phyloP scores from a whole-genome alignment of 2,329 filamentous ascomycete genomes.

The Kalmusia sp. region DNA sequence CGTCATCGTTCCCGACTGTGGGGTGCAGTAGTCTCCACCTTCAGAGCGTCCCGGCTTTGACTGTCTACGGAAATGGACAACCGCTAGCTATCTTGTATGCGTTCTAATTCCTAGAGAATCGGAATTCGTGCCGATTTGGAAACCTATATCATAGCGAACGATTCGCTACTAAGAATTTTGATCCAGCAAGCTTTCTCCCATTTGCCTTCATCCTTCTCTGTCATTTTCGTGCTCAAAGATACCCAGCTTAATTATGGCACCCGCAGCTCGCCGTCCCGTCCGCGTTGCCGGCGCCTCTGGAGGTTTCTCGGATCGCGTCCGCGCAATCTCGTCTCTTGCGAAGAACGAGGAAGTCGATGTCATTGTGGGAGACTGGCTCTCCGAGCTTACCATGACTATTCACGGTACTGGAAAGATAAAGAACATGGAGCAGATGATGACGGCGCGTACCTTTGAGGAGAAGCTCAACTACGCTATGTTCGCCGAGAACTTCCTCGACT shows the following conservation, averaged over 20 bases:
- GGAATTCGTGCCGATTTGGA: slow-evolving; percentile 11
- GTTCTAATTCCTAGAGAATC: slow-evolving; percentile 9
- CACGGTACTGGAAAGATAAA: slow-evolving; percentile 32
- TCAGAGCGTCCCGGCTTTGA: slow-evolving; percentile 8
- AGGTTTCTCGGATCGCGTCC: slow-evolving; percentile 53
- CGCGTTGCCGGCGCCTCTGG: slow-evolving; percentile 54
- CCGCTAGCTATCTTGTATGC: slow-evolving; percentile 13
- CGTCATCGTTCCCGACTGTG: slow-evolving; percentile 15
- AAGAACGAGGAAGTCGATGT: slow-evolving; percentile 42
- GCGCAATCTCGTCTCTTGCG: slow-evolving; percentile 52
- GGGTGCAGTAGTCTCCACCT: slow-evolving; percentile 16
- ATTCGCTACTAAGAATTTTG: not conserved
- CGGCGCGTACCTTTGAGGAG: slow-evolving; percentile 51
- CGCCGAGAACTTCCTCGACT: slow-evolving; percentile 56
- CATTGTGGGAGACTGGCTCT: slow-evolving; percentile 43
- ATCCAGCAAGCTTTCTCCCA: not conserved
- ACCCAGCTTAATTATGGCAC: slow-evolving; percentile 23
- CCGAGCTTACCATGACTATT: slow-evolving; percentile 39
- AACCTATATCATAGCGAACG: slow-evolving; percentile 13
- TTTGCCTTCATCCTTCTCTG: slow-evolving; percentile 1
- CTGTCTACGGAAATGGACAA: slow-evolving; percentile 24
- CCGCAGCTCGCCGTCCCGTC: slow-evolving; percentile 39
- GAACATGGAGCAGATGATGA: slow-evolving; percentile 49
- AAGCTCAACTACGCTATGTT: slow-evolving; percentile 37
- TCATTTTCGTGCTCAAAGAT: not conserved